Percentiles rank a stretch among this genome's conserved stretches.
phyloP scores from a whole-genome alignment of 2,329 filamentous ascomycete species.

The Calonectria multiphialidica region DNA sequence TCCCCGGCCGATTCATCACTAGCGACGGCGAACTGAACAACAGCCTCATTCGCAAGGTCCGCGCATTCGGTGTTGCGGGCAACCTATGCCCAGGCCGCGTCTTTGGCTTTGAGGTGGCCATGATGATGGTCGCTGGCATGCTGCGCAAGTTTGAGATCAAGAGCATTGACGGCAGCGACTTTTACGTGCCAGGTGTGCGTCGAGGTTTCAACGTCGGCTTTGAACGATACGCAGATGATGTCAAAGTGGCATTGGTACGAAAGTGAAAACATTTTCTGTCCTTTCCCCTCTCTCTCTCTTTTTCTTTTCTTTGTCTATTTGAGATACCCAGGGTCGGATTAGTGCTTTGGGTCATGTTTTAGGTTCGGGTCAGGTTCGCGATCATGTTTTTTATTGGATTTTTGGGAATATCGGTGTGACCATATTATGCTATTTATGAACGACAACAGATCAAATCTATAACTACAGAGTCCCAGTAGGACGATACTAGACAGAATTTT shows the following conservation, averaged over 20 bases:
- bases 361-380: background rate
- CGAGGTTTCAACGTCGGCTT: conserved; percentile 47
- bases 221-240: conserved; percentile 45
- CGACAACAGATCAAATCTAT: background rate
- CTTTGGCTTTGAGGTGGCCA: conserved; percentile 46
- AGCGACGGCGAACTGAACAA: conserved; percentile 35
- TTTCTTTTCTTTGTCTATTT: background rate
- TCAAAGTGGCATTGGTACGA: conserved; percentile 40
- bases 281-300: background rate
- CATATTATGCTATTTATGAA: background rate
- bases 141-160: conserved; percentile 45
- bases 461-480: conserved; percentile 6
- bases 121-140: conserved; percentile 42
- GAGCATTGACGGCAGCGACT: conserved; percentile 28
- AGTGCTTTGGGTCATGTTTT: background rate
- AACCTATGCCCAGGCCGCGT: conserved; percentile 48
- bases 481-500: background rate
- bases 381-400: background rate
- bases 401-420: background rate
- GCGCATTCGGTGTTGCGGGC: conserved; percentile 47
- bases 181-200: conserved; percentile 37
- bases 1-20: conserved; percentile 45
- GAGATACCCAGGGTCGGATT: background rate
- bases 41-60: conserved; percentile 40
- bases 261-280: conserved; percentile 4